Base-by-base conservation (phyloP, 495 filamentous ascomycete genomes). In the Apiosordaria backusii region DNA sequence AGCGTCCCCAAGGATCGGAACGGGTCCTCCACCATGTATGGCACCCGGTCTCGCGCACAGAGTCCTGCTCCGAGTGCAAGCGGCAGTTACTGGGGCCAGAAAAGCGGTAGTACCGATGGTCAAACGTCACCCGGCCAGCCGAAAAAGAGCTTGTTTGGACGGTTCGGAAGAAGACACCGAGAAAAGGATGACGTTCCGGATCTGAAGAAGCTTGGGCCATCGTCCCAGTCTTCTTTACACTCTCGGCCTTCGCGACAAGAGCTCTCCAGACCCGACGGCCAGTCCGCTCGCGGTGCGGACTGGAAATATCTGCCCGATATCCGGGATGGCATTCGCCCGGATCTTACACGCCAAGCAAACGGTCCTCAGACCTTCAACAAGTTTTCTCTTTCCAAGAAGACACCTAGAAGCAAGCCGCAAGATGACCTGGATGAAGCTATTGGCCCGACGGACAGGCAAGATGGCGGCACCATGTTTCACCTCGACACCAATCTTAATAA, bases 401-500 rank as follows among this genome's bases (percentile, higher is more conserved):
- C 74, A 62, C 76, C 78, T 21, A 68, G 75, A 19, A 60, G 74
- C 40, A 76, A 75, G 53, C 67, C 72, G 13, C 77, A 79, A 57
- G 77, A 86, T 68, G 75, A 85, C 68, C 67, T 71, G 66, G 77
- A 86, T 68, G 79, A 85, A 57, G 74, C 75, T 57, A 77, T 82
- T 65, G 78, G 80, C 23, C 76, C 80, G 0, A 79, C 78, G 19
- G 79, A 81, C 61, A 79, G 71, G 65, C 77, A 79, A 23, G 76
- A 80, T 35, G 70, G 76, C 64, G 77, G 80, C 66, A 71, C 78
- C 72, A 61, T 80, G 62, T 96, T 85, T 74, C 82, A 84, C 63
- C 87, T 97, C 15, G 93, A 97, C 77, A 95, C 90, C 4, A 87
- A 97, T 74, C 83, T 97, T 19, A 81, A 82, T 10, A 82, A 94